Evolutionary conservation across 805 yeast genomes (phyloP).

Genomic region (Yamadazyma scolyti): DNA sequence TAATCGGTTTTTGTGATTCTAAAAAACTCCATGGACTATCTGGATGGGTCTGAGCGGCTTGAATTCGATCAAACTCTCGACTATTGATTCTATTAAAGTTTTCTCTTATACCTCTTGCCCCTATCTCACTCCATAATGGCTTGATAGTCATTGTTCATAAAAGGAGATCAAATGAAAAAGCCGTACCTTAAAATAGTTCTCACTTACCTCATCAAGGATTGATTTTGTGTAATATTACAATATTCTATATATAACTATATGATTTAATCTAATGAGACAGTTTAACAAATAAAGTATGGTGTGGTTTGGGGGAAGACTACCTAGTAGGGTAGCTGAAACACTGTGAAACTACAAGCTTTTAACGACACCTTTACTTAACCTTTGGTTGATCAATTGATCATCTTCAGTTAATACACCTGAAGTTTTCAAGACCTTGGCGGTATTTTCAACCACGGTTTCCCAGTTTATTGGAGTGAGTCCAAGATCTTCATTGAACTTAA

Average conservation of each 20-base stretch:
- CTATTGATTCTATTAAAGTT: constrained; percentile 10
- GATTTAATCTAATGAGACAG: no score
- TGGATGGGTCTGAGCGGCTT: constrained; percentile 5
- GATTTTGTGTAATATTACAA: no score
- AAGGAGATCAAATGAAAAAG: no score
- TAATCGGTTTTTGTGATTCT: constrained; percentile 7
- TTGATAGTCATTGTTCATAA: constrained; percentile 2
- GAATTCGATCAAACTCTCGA: constrained; percentile 12
- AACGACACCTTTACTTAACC: constrained; percentile 22
- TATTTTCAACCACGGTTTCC: constrained; percentile 46
- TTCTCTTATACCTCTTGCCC: constrained; percentile 3
- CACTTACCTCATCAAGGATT: no score
- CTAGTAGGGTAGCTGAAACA: not conserved
- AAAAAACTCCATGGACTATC: constrained; percentile 8
- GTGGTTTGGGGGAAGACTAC: not conserved
- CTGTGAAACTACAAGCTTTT: no score
- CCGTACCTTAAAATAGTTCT: no score
- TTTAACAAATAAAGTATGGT: no score
- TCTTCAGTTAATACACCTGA: constrained; percentile 56
- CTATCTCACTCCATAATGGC: constrained; percentile 7
- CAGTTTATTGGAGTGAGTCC: constrained; percentile 43
- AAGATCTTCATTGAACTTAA: constrained; percentile 49
- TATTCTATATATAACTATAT: no score
- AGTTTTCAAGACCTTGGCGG: constrained; percentile 51
- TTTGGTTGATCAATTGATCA: constrained; percentile 18